Evolutionary conservation across 208 protist species (phyloP).

Genomic region (Leishmania tarentolae): DNA sequence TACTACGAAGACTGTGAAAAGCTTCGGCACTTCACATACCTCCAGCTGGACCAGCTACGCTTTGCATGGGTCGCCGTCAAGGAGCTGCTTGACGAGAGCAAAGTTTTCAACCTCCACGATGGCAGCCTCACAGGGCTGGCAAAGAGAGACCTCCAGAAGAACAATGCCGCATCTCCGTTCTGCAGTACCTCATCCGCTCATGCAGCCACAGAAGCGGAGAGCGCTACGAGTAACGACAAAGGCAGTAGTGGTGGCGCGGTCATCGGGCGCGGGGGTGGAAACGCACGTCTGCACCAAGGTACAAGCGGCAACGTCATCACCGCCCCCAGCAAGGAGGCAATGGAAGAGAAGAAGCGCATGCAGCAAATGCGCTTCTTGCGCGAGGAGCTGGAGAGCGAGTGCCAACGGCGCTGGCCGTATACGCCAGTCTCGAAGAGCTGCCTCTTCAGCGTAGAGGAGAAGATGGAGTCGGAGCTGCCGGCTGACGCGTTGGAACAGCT

Average conservation of each 20-base stretch:
- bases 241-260: slow-evolving; percentile 8
- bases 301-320: slow-evolving; percentile 62
- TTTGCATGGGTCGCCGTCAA: slow-evolving; percentile 71
- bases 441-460: slow-evolving; percentile 63
- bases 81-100: slow-evolving; percentile 68
- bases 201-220: slow-evolving; percentile 2
- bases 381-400: slow-evolving; percentile 63
- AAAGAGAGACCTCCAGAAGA: slow-evolving; percentile 67
- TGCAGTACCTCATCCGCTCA: slow-evolving; percentile 8
- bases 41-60: slow-evolving; percentile 76
- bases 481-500: slow-evolving; percentile 36
- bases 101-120: slow-evolving; percentile 53
- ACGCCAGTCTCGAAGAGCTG: slow-evolving; percentile 67
- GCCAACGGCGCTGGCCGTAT: slow-evolving; percentile 67
- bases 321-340: slow-evolving; percentile 39
- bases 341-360: slow-evolving; percentile 55
- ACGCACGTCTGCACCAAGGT: slow-evolving; percentile 33
- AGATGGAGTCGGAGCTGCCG: slow-evolving; percentile 42
- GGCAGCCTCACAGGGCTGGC: slow-evolving; percentile 69
- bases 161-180: slow-evolving; percentile 45
- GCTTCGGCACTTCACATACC: slow-evolving; percentile 58
- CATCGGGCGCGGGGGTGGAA: slow-evolving; percentile 22
- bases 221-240: background rate
- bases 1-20: slow-evolving; percentile 64
- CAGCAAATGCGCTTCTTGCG: slow-evolving; percentile 58